These are phyloP conservation scores for Termitomyces heimii DNA, from an alignment of 768 basidiomycete species.

Conservation along the genomic window DNA sequence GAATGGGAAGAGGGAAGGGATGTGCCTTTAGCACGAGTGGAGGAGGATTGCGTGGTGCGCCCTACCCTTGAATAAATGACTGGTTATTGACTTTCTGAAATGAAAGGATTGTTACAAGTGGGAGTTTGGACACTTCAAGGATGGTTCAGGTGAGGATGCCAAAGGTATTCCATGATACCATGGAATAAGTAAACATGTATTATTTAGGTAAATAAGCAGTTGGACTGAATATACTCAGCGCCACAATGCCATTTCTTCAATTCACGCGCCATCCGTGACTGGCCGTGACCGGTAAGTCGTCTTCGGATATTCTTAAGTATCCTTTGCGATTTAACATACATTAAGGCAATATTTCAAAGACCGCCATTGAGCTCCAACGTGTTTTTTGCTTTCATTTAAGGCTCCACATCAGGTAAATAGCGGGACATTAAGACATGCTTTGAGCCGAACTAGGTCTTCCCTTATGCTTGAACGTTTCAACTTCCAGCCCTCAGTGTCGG, in stretches of 20 bases:
- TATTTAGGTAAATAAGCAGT: background rate
- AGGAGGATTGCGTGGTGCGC: constrained; percentile 12
- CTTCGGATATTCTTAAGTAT: background rate
- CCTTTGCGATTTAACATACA: background rate
- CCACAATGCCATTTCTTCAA: background rate
- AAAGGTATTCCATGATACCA: background rate
- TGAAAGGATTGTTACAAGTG: constrained; percentile 12
- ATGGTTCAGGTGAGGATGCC: background rate
- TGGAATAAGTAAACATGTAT: background rate
- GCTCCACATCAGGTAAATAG: background rate
- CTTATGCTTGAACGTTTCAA: background rate
- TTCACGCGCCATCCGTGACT: background rate
- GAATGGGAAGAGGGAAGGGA: constrained; percentile 45
- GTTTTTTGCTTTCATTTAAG: background rate
- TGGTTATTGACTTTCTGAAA: background rate
- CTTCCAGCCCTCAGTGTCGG: background rate
- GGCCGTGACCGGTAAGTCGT: background rate
- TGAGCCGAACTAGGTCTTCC: background rate
- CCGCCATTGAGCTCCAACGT: background rate
- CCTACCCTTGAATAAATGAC: too few relatives aligned
- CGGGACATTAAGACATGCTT: background rate
- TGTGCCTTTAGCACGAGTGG: constrained; percentile 21
- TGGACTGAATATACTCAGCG: background rate
- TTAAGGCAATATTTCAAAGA: background rate
- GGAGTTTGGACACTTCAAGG: constrained; percentile 12